These are phyloP conservation scores for Macrocybe sp. DNA, from an alignment of 1,284 basidiomycete genomes.

Conservation along the genomic window DNA sequence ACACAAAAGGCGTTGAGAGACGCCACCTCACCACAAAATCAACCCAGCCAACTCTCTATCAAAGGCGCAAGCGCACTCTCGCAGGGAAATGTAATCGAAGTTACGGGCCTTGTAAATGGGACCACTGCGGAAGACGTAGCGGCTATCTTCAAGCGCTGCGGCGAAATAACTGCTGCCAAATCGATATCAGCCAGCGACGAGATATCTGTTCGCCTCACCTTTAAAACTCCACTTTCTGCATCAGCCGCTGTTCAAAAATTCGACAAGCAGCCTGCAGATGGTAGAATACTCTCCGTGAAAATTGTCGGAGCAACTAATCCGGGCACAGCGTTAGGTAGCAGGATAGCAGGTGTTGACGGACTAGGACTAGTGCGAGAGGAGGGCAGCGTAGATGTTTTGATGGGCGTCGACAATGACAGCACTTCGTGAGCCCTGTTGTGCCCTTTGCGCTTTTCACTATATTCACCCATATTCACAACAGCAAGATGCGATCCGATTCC, in stretches of 20 bases:
- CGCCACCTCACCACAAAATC: constrained; percentile 32
- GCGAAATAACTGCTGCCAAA: constrained; percentile 56
- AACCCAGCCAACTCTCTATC: constrained; percentile 46
- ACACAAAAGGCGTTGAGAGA: constrained; percentile 53
- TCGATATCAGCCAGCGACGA: constrained; percentile 35
- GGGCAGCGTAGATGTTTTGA: constrained; percentile 66
- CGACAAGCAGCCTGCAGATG: constrained; percentile 78
- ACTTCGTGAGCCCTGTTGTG: constrained; percentile 52
- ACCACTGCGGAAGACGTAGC: constrained; percentile 83
- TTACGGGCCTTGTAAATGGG: constrained; percentile 69
- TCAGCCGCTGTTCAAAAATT: constrained; percentile 68
- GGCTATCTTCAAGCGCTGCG: constrained; percentile 81
- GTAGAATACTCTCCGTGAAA: constrained; percentile 62
- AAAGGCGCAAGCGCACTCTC: constrained; percentile 61
- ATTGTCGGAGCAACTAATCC: constrained; percentile 53
- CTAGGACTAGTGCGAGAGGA: constrained; percentile 54
- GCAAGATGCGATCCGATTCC: constrained; percentile 83
- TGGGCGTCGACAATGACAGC: constrained; percentile 40
- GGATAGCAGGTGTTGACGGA: constrained; percentile 51
- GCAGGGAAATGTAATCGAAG: constrained; percentile 67
- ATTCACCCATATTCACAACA: constrained; percentile 24
- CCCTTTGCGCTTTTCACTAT: neutral
- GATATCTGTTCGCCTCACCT: constrained; percentile 68
- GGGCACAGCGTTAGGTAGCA: constrained; percentile 47
- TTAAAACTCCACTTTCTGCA: constrained; percentile 63